These are phyloP conservation scores for Paraconiothyrium sp. DNA, from an alignment of 2,329 filamentous ascomycete genomes.

Conservation along the genomic window DNA sequence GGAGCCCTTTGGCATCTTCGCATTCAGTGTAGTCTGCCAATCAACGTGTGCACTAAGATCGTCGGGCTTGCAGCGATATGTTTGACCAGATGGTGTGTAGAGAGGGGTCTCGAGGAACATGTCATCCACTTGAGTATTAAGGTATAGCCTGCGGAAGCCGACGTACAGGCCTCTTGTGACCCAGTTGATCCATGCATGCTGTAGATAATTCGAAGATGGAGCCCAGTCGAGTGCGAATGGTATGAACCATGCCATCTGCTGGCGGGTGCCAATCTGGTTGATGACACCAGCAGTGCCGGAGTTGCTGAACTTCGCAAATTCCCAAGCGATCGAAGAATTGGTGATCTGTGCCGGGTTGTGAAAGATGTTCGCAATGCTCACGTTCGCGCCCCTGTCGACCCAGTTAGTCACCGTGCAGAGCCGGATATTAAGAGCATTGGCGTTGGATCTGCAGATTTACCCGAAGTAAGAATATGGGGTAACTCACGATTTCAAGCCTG, in stretches of 20 bases:
- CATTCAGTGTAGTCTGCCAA: slow-evolving; percentile 43
- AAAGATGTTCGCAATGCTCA: slow-evolving; percentile 56
- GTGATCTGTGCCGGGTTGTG: slow-evolving; percentile 68
- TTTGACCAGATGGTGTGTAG: slow-evolving; percentile 55
- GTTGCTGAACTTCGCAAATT: slow-evolving; percentile 64
- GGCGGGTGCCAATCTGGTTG: slow-evolving; percentile 64
- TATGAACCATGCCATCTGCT: slow-evolving; percentile 71
- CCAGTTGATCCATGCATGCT: slow-evolving; percentile 72
- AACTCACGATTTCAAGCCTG: slow-evolving; percentile 60
- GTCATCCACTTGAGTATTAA: slow-evolving; percentile 69
- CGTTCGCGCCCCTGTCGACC: slow-evolving; percentile 32
- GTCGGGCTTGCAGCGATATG: slow-evolving; percentile 58
- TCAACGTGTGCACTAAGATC: slow-evolving; percentile 42
- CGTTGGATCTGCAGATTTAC: slow-evolving; percentile 15
- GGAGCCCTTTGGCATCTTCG: slow-evolving; percentile 44
- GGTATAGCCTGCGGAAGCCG: slow-evolving; percentile 64
- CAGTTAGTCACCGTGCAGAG: slow-evolving; percentile 25
- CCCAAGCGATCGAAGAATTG: slow-evolving; percentile 62
- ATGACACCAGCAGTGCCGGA: slow-evolving; percentile 66
- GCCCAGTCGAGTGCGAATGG: slow-evolving; percentile 63
- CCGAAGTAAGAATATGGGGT: slow-evolving; percentile 1
- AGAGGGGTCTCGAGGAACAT: slow-evolving; percentile 63
- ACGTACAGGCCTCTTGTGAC: slow-evolving; percentile 67
- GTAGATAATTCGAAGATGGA: slow-evolving; percentile 65
- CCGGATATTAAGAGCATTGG: slow-evolving; percentile 20